phyloP scores from a whole-genome alignment of 768 basidiomycete genomes.

The Suillus decipiens region DNA sequence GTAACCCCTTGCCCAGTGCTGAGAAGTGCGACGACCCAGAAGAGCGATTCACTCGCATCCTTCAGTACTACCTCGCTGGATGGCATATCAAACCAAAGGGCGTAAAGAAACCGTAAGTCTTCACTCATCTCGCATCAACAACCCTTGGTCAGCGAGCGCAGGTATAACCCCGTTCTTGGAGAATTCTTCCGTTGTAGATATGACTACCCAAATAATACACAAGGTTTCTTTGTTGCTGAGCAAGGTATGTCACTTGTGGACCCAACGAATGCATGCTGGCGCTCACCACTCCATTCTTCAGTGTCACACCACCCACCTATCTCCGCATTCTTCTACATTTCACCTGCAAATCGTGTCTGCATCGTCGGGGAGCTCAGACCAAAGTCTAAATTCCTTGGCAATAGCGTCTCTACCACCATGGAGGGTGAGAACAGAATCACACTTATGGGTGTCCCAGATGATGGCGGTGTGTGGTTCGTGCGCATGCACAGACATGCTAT shows the following conservation, averaged over 20 bases:
- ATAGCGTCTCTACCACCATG: slow-evolving; percentile 95
- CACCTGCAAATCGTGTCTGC: slow-evolving; percentile 82
- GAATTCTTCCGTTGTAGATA: slow-evolving; percentile 98
- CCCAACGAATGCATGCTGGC: slow-evolving; percentile 7
- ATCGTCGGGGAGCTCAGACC: slow-evolving; percentile 94
- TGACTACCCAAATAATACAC: slow-evolving; percentile 87
- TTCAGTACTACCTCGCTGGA: slow-evolving; percentile 95
- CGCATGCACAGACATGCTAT: slow-evolving; percentile 8
- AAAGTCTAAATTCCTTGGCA: slow-evolving; percentile 95
- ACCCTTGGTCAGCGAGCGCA: slow-evolving; percentile 30
- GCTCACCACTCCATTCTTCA: slow-evolving; percentile 30
- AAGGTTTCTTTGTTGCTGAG: slow-evolving; percentile 95
- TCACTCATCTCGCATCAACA: slow-evolving; percentile 9
- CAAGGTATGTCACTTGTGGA: slow-evolving; percentile 60
- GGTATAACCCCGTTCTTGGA: slow-evolving; percentile 96
- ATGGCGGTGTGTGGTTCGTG: slow-evolving; percentile 65
- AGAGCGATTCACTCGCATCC: slow-evolving; percentile 87
- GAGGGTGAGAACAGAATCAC: slow-evolving; percentile 92
- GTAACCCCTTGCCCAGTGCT: slow-evolving; percentile 50
- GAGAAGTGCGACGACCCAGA: slow-evolving; percentile 80
- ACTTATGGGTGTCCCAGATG: slow-evolving; percentile 79
- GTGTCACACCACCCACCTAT: slow-evolving; percentile 96
- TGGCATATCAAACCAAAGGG: slow-evolving; percentile 99
- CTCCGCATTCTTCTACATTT: slow-evolving; percentile 95
- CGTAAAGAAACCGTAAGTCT: slow-evolving; percentile 94